Evolutionary conservation across 306 rosid genomes (phyloP), one percentile per base, ranked within the genome.

Genomic region (Rosa multiflora): DNA sequence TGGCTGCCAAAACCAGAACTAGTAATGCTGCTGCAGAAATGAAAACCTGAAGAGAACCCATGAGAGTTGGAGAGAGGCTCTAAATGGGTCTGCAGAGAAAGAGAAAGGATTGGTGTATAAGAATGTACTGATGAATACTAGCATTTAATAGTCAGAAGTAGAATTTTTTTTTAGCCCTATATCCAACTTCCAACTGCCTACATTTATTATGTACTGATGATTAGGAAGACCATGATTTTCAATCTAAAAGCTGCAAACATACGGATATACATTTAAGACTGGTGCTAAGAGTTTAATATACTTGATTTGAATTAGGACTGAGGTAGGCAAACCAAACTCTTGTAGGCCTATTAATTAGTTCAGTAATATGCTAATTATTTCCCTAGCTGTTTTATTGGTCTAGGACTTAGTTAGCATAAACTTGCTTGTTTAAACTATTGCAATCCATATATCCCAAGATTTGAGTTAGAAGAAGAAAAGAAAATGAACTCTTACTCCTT

Each of bases 151-250:
- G 58, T 23, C n/a, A n/a, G 70, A 76, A 12, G 40, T 7, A 32
- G 21, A 15, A 64, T 14, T 0, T 0, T 64, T 26, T 15, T 58
- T 7, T 8, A 78, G 69, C n/a, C 76, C 55, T 79, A 70, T 51
- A 70, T 80, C 84, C 76, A 94, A 87, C 90, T 62, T 73, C 83
- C 98, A 94, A 90, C 98, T 84, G 87, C 76, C 89, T 5, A 70
- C 18, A 81, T 90, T 86, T 84, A 94, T 91, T 89, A 82, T 64
- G 37, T 21, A 66, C 13, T 66, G n/a, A 29, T 29, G 32, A 29
- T 29, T 29, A 10, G 43, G 52, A 51, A 84, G 40, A 64, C n/a
- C 11, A 12, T 7, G 46, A 42, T 77, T 75, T 75, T 70, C 59
- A 70, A 71, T 66, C 68, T 40, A 12, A 10, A 46, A 72, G 85